These are phyloP conservation scores for Amaranthus cruentus DNA, from an alignment of 148 eudicot genomes.

Conservation along the genomic window DNA sequence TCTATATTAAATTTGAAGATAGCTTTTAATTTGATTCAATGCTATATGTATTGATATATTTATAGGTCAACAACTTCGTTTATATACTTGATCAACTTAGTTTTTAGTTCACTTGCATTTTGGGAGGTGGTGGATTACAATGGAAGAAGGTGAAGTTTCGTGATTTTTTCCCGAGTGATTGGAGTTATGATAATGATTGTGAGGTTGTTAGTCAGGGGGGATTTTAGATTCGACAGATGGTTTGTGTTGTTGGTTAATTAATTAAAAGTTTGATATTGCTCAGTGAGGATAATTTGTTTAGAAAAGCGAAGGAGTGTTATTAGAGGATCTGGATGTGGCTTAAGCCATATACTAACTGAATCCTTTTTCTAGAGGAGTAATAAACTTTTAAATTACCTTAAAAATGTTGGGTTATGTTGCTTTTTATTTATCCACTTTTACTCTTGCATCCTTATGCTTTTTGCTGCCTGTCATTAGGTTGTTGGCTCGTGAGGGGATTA, in stretches of 20 bases:
- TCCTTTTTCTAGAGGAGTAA: not conserved
- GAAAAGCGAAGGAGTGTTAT: too few relatives aligned
- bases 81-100: not conserved
- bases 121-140: not conserved
- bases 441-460: not conserved
- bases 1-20: too few relatives aligned
- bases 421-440: not conserved
- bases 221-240: not conserved
- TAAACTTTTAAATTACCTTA: not conserved
- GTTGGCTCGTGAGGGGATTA: constrained; percentile 93
- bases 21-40: not conserved
- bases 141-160: not conserved
- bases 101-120: too few relatives aligned
- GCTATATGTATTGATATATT: not conserved
- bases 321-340: not conserved
- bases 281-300: not conserved
- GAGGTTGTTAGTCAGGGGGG: not conserved
- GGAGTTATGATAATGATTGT: not conserved
- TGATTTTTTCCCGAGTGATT: not conserved
- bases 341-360: not conserved
- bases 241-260: not conserved
- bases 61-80: too few relatives aligned
- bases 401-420: not conserved
- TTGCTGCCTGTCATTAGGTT: constrained; percentile 42
- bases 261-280: not conserved